Conservation (phyloP, 345 rosid species). For the Excoecaria agallocha region DNA sequence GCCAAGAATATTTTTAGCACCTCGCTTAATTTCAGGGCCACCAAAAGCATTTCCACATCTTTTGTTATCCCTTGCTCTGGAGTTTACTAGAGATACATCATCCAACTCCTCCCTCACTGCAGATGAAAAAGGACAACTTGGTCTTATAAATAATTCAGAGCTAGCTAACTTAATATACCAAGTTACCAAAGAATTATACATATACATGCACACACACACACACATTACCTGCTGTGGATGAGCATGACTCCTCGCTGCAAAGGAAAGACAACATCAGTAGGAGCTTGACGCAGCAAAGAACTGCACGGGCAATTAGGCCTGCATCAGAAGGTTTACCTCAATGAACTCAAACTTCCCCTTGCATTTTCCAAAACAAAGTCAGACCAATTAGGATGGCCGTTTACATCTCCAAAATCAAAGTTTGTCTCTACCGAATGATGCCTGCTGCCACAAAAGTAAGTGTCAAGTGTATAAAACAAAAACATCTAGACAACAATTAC, state of each 20-base stretch:
- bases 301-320: neutral
- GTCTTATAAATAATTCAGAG: neutral
- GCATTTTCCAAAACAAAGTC: slow-evolving; percentile 39
- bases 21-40: slow-evolving; percentile 25
- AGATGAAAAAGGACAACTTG: slow-evolving; percentile 13
- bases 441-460: slow-evolving; percentile 27
- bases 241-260: slow-evolving; percentile 85
- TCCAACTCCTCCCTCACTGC: slow-evolving; percentile 46
- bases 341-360: slow-evolving; percentile 47
- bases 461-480: slow-evolving; percentile 5
- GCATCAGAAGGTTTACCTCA: slow-evolving; percentile 44
- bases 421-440: slow-evolving; percentile 15
- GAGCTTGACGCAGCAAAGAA: slow-evolving; percentile 3
- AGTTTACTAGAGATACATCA: slow-evolving; percentile 26
- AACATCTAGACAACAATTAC: slow-evolving; percentile 1
- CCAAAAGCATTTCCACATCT: slow-evolving; percentile 27
- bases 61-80: slow-evolving; percentile 31
- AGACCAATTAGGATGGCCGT: slow-evolving; percentile 38
- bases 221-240: slow-evolving; percentile 70
- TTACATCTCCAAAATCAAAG: slow-evolving; percentile 27
- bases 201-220: neutral
- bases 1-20: slow-evolving; percentile 18
- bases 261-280: slow-evolving; percentile 23
- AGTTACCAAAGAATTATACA: neutral
- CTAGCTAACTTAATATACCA: slow-evolving; percentile 8